A percentile compares a stretch with the other conserved stretches of the same genome.
phyloP scores from a whole-genome alignment of 805 yeast species.

The Candida taoyuanica region DNA sequence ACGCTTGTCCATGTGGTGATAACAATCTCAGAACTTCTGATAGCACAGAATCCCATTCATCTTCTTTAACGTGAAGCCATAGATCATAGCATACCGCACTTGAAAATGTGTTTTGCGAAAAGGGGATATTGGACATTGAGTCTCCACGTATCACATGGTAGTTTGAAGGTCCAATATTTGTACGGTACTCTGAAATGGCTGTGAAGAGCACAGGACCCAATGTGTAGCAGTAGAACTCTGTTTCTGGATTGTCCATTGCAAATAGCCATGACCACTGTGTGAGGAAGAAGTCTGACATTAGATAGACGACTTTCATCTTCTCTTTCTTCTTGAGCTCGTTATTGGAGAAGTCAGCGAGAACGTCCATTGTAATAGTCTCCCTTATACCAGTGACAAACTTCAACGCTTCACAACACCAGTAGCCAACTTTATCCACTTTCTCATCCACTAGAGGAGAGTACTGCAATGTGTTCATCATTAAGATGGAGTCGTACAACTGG shows the following conservation, averaged over 20 bases:
- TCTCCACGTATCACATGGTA: slow-evolving; percentile 21
- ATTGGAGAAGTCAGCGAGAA: slow-evolving; percentile 21
- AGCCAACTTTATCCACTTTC: slow-evolving; percentile 13
- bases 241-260: slow-evolving; percentile 23
- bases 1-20: slow-evolving; percentile 16
- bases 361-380: slow-evolving; percentile 6
- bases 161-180: slow-evolving; percentile 22
- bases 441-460: slow-evolving; percentile 3
- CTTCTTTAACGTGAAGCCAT: slow-evolving; percentile 15
- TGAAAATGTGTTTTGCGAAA: slow-evolving; percentile 18
- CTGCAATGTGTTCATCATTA: slow-evolving; percentile 6
- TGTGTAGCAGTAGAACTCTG: slow-evolving; percentile 19
- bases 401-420: slow-evolving; percentile 23
- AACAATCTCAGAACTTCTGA: slow-evolving; percentile 19
- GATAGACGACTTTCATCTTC: slow-evolving; percentile 13
- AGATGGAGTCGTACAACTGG: slow-evolving; percentile 16
- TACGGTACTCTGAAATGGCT: slow-evolving; percentile 10
- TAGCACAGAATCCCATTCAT: slow-evolving; percentile 23
- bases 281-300: slow-evolving; percentile 14
- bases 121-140: slow-evolving; percentile 18
- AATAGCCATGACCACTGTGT: slow-evolving; percentile 26
- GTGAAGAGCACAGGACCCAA: slow-evolving; percentile 15
- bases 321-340: slow-evolving; percentile 15
- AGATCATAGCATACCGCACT: slow-evolving; percentile 20
- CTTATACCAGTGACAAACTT: slow-evolving; percentile 20